A percentile compares a stretch with the other conserved stretches of the same genome.
These are phyloP conservation scores for Ophiocordyceps robertsii DNA, from an alignment of 2,329 filamentous ascomycete species.

Conservation along the genomic window DNA sequence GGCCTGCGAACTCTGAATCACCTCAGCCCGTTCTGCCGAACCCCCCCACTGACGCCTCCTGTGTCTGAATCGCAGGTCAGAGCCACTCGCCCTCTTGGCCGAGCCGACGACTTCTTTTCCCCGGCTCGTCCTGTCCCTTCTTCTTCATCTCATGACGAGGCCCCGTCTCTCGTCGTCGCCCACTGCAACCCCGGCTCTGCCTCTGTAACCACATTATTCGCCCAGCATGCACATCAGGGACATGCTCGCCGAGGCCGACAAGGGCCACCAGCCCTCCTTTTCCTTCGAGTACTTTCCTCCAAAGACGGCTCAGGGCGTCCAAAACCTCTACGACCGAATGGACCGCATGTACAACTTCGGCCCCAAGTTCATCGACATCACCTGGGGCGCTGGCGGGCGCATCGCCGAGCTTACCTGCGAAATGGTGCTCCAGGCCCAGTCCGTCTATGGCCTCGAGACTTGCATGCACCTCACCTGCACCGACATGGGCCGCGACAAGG, in stretches of 20 bases:
- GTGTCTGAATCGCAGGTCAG: not conserved
- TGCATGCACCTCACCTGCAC: slow-evolving; percentile 99
- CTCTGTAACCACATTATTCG: not conserved
- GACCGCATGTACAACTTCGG: slow-evolving; percentile 95
- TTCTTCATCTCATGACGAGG: not conserved
- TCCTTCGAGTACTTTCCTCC: slow-evolving; percentile 99
- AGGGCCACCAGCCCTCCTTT: slow-evolving; percentile 72
- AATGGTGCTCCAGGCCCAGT: slow-evolving; percentile 93
- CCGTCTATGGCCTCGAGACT: slow-evolving; percentile 89
- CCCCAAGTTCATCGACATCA: slow-evolving; percentile 94
- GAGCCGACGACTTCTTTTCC: not conserved
- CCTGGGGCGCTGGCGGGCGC: slow-evolving; percentile 91
- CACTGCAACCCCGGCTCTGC: not conserved
- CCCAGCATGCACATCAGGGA: slow-evolving; percentile 78
- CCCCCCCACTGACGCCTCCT: not conserved
- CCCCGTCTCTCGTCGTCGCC: not conserved
- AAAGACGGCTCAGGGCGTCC: slow-evolving; percentile 93
- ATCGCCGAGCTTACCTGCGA: slow-evolving; percentile 88
- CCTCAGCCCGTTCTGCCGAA: not conserved
- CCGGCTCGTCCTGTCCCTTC: not conserved
- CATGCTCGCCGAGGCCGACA: slow-evolving; percentile 73
- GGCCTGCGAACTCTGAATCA: not conserved
- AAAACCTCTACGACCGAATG: slow-evolving; percentile 99
- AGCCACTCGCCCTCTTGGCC: not conserved
- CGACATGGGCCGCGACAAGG: slow-evolving; percentile 87